Base-by-base conservation (phyloP, 2,329 filamentous ascomycete genomes). In the Fusarium piperis region DNA sequence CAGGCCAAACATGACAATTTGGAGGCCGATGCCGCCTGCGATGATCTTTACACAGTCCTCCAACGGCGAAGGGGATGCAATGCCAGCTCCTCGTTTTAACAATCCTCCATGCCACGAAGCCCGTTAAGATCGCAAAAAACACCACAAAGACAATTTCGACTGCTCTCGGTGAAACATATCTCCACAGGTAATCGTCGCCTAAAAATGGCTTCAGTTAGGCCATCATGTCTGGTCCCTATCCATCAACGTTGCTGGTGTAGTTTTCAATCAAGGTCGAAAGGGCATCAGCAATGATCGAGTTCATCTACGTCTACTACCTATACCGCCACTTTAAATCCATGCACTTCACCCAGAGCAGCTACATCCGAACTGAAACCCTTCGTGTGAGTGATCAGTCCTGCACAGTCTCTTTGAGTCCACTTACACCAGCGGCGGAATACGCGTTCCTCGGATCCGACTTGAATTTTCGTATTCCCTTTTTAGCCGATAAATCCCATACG, bases 1-100 rank as follows among this genome's bases (percentile, higher is more conserved):
- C 36, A 90, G 78, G 23, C 82, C 83, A 67, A 91, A 90, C 62
- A 88, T 84, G 44, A 88, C 39, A 26, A 92, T 82, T 74, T 92
- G 90, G 16, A 53, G 48, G 11, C 48, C 35, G 48, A 53, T 53
- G 2, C 48, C 48, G 1, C 72, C 85, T 9, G 91, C 78, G n/a
- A 91, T 85, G 55, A 91, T 80, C 18, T 85, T 65, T 82, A 87
- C 86, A 84, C 4, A 83, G 23, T 26, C 83, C 84, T 13, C 86
- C 87, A 7, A 86, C 69, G 12, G 83, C 71, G 67, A 88, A 86
- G 1, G 85, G 81, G 15, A 84, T 80, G 74, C 85, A 87, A 20
- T 53, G 48, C 48, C 48, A 53, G 18, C 48, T 53, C 35, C 48
- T 8, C 4, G 48, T 53, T 7, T 32, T 53, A 4, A 35, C 20